Evolutionary conservation across 2,329 filamentous ascomycete genomes (phyloP), one percentile per base, ranked within the genome.

Genomic region (Zalaria sp.): DNA sequence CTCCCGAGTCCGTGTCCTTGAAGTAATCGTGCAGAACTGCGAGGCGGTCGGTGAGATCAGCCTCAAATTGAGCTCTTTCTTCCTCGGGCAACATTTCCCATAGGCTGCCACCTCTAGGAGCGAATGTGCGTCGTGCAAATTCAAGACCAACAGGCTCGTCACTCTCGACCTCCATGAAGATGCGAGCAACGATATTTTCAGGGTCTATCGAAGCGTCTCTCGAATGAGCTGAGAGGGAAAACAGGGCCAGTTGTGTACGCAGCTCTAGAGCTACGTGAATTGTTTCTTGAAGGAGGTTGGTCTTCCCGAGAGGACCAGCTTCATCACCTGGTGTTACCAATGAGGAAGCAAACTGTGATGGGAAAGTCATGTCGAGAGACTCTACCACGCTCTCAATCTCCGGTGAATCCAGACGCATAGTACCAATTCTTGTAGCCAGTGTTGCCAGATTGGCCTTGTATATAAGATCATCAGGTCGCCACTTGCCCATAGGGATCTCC

Each of bases 191-290:
- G 18, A 18, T 18, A 18, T 18, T 18, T 18, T 18, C 18, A 18
- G 18, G 18, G 18, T 18, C 18, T 18, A 18, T 18, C 18, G 18
- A 18, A 7, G 29, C 7, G 29, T 32, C 7, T 32, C n/a, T 32
- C 29, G 7, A n/a, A 32, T 32, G 29, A n/a, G 29, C 29, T 32
- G n/a, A 32, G 29, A 32, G 29, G 7, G 29, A 49, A 2, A 40
- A 39, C 26, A 41, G 44, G 31, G 35, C 36, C 5, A 43, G 5
- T 46, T 78, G 74, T 2, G 72, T 76, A 2, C 73, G 66, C 25
- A 78, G 60, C 5, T 72, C 68, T 5, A 77, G 53, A 1, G 63
- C 69, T 25, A 76, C 47, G 3, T 64, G 51, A 42, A 74, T 68
- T 0, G 68, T 72, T 35, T 63, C 48, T 40, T 62, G 38, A 8